Base-by-base conservation (phyloP, 495 filamentous ascomycete species). In the Aspergillus haitiensis region DNA sequence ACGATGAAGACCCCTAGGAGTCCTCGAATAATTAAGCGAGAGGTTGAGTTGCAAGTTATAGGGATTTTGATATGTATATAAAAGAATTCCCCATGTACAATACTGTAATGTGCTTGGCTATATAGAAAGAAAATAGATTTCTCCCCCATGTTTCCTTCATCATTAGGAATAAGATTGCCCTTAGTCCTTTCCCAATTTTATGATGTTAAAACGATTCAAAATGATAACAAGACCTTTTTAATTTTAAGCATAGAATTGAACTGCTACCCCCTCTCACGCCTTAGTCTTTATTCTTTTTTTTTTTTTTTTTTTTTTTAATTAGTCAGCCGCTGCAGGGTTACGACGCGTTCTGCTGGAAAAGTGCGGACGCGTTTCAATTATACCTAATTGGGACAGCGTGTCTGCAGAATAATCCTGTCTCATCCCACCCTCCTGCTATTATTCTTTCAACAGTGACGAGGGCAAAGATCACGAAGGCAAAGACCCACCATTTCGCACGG, bases 361-460 rank as follows among this genome's bases (percentile, higher is more conserved):
- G 36, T 18, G 10, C 3, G 16, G 45, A 72, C 75, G 73, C 75
- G 73, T 70, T 66, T 51, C 66, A 77, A 77, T 77, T 71, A 60
- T 75, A 61, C 74, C 73, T 15, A 52, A 72, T 77, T 61, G 60
- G 70, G 73, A 64, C 44, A 56, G 49, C 71, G 71, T 58, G 62
- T 64, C 44, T 42, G 52, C 35, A 57, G 60, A 68, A 68, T 65
- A 63, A 64, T 65, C 56, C 67, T 67, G 60, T 63, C n/a, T 35
- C 52, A 64, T 60, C 63, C 61, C 61, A 68, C 56, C 61, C 57
- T 62, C 63, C 21, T 27, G 21, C 31, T 34, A 21, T 45, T 51
- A 56, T 54, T 40, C 39, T 15, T 45, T 18, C 51, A 64, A 52
- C 45, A 34, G 47, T n/a, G 53, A 33, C 44, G 40, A 35, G 31